Conservation (phyloP, 345 rosid species). For the Diplotaxis tenuifolia region DNA sequence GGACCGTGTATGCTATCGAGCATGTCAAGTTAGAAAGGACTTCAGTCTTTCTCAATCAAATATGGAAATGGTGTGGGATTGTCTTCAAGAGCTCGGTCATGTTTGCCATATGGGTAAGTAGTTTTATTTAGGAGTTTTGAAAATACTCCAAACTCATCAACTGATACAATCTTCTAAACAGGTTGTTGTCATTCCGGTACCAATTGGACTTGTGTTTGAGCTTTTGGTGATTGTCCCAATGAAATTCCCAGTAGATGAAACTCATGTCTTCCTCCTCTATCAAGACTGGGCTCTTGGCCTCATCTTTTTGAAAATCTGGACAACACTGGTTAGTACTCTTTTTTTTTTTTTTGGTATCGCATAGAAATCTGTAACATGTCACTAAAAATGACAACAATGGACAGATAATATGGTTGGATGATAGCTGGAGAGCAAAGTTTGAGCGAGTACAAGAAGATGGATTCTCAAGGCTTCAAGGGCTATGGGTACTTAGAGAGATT, state of each 20-base stretch:
- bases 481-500: conserved; percentile 91
- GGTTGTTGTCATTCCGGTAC: conserved; percentile 91
- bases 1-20: conserved; percentile 70
- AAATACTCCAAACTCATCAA: neutral
- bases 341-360: neutral
- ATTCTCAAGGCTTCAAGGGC: conserved; percentile 80
- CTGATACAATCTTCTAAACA: too few species aligned
- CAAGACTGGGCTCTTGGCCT: too few species aligned
- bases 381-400: neutral
- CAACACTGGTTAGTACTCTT: conserved; percentile 66
- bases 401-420: conserved; percentile 94
- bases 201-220: conserved; percentile 93
- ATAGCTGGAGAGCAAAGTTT: conserved; percentile 82
- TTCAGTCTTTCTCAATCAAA: too few species aligned
- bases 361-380: neutral
- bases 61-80: too few species aligned
- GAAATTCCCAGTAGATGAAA: conserved; percentile 98
- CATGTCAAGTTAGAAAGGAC: conserved; percentile 68
- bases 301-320: conserved; percentile 96
- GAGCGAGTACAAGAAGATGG: conserved; percentile 95
- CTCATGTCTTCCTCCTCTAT: conserved; percentile 95
- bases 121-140: neutral
- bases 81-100: conserved; percentile 80
- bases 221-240: conserved; percentile 96
- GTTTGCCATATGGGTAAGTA: conserved; percentile 85